These are phyloP conservation scores for Lophium mytilinum DNA, from an alignment of 495 filamentous ascomycete species.

Conservation along the genomic window DNA sequence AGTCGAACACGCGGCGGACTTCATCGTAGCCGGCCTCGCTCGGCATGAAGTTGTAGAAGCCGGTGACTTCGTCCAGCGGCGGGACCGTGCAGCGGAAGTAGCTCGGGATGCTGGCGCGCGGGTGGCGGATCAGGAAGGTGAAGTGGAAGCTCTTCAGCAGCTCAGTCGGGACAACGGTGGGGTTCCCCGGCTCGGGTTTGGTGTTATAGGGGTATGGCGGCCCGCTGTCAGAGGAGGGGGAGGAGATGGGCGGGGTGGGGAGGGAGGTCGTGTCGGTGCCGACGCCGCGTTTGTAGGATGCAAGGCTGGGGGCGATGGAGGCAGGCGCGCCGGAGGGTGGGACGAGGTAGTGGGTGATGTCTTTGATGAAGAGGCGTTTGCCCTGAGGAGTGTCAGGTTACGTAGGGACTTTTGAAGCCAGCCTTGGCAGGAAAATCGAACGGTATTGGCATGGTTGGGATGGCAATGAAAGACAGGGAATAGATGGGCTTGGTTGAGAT, in stretches of 20 bases:
- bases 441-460: not conserved
- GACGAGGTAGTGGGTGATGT: slow-evolving; percentile 83
- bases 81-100: slow-evolving; percentile 96
- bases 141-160: slow-evolving; percentile 74
- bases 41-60: slow-evolving; percentile 78
- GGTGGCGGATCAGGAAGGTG: slow-evolving; percentile 96
- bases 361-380: slow-evolving; percentile 95
- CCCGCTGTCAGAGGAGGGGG: slow-evolving; percentile 7
- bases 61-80: slow-evolving; percentile 68
- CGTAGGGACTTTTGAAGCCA: slow-evolving; percentile 1
- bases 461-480: not conserved
- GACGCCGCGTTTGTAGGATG: slow-evolving; percentile 52
- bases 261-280: slow-evolving; percentile 40
- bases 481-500: too few species aligned
- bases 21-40: slow-evolving; percentile 86
- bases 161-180: slow-evolving; percentile 68
- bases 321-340: slow-evolving; percentile 62
- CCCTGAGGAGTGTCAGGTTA: slow-evolving; percentile 40
- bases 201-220: slow-evolving; percentile 53
- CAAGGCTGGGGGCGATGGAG: slow-evolving; percentile 66
- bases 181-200: slow-evolving; percentile 55
- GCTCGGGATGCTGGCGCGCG: slow-evolving; percentile 73
- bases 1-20: slow-evolving; percentile 77
- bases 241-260: slow-evolving; percentile 14
- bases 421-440: not conserved